phyloP scores from a whole-genome alignment of 106 monocot genomes.

The Dioscorea alata region DNA sequence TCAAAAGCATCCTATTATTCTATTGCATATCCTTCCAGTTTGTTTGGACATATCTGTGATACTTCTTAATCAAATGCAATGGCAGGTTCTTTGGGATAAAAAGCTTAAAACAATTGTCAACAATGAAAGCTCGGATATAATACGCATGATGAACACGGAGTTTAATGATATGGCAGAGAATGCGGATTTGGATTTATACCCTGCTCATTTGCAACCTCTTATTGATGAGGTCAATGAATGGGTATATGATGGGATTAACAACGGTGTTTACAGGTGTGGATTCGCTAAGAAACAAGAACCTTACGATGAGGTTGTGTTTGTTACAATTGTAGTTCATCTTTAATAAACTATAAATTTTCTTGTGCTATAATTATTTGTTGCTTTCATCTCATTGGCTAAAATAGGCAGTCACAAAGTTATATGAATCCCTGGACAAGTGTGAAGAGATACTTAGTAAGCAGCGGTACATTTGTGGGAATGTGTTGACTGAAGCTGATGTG shows the following conservation, averaged over 20 bases:
- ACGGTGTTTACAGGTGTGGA: constrained; percentile 96
- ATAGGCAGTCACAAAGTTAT: constrained; percentile 73
- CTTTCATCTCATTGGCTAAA: constrained; percentile 3
- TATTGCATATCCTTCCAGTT: not conserved
- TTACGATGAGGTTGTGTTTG: constrained; percentile 69
- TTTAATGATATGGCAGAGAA: constrained; percentile 87
- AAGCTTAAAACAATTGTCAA: constrained; percentile 84
- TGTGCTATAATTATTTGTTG: no score
- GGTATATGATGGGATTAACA: constrained; percentile 90
- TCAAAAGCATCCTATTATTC: not conserved
- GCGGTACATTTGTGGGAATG: constrained; percentile 75
- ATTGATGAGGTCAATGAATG: constrained; percentile 83
- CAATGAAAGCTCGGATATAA: constrained; percentile 93
- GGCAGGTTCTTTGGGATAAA: constrained; percentile 95
- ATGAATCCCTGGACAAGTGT: constrained; percentile 68
- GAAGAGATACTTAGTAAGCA: constrained; percentile 84
- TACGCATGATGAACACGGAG: constrained; percentile 85
- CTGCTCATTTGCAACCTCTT: constrained; percentile 37
- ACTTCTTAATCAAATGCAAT: not conserved
- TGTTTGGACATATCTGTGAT: not conserved
- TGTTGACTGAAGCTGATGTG: constrained; percentile 85
- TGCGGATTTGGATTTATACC: constrained; percentile 78
- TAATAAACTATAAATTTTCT: no score
- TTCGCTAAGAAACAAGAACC: constrained; percentile 89
- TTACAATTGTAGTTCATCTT: no score